Conservation (phyloP, 768 basidiomycete species). For the Rubroboletus pulcherrimus region DNA sequence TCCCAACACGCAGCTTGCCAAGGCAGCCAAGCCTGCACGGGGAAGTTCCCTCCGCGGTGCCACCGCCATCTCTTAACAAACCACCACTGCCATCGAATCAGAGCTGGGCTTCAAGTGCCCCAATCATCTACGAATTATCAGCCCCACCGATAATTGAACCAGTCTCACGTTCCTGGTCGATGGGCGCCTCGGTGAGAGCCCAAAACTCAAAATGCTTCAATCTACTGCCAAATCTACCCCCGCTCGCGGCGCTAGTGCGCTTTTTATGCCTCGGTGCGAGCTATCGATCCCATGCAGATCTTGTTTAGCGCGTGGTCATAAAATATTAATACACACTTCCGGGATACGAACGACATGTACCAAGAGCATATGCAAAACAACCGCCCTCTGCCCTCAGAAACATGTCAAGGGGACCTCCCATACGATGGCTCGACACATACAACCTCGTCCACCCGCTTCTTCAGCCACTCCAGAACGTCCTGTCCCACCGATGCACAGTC, state of each 20-base stretch:
- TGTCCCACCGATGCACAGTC: conserved; percentile 64
- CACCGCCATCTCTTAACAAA: too few relatives aligned
- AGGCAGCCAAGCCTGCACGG: background rate
- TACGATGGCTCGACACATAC: conserved; percentile 56
- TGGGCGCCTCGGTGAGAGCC: background rate
- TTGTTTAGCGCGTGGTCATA: background rate
- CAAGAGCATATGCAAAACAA: conserved; percentile 2
- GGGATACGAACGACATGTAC: background rate
- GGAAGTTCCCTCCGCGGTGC: too few relatives aligned
- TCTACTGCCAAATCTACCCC: background rate
- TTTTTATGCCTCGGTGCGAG: background rate
- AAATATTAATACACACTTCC: conserved; percentile 21
- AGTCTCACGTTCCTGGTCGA: background rate
- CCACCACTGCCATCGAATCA: too few relatives aligned
- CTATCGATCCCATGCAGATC: background rate
- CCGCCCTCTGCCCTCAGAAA: background rate
- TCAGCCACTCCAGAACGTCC: conserved; percentile 70
- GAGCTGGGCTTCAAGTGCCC: too few relatives aligned
- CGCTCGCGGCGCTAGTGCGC: conserved; percentile 14
- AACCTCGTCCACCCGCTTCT: conserved; percentile 57
- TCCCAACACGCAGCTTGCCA: background rate
- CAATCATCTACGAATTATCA: too few relatives aligned
- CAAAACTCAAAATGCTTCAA: conserved; percentile 13
- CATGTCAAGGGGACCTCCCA: conserved; percentile 35
- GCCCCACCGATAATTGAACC: background rate